Evolutionary conservation across 805 yeast genomes (phyloP).

Genomic region (Monosporozyma yasuniensis): DNA sequence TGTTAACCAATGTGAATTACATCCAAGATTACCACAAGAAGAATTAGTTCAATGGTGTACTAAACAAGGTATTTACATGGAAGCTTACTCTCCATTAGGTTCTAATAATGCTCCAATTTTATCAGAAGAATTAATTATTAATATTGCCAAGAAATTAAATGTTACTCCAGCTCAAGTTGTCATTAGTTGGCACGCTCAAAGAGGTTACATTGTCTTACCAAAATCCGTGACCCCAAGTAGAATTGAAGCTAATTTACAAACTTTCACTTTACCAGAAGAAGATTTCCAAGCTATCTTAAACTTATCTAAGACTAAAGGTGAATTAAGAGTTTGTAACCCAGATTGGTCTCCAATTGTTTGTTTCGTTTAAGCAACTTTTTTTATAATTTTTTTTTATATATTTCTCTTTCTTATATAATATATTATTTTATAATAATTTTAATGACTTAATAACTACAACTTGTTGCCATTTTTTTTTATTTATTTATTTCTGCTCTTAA

Average conservation of each 20-base stretch:
- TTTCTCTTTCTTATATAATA: neutral
- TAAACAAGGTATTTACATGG: constrained; percentile 45
- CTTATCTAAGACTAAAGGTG: constrained; percentile 23
- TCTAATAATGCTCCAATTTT: constrained; percentile 46
- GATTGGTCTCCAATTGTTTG: constrained; percentile 19
- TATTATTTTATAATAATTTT: neutral
- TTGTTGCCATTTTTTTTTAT: too few species aligned
- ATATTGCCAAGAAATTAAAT: constrained; percentile 35
- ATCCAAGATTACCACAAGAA: constrained; percentile 60
- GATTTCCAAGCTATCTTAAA: constrained; percentile 28
- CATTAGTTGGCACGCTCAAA: constrained; percentile 50
- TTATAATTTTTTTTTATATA: neutral
- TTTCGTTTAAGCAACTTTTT: neutral
- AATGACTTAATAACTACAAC: too few species aligned
- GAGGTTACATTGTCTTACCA: constrained; percentile 47
- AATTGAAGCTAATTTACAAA: constrained; percentile 32
- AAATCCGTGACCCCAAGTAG: constrained; percentile 39
- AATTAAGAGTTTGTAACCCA: constrained; percentile 25
- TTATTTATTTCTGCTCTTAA: constrained; percentile 23
- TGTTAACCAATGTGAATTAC: constrained; percentile 67
- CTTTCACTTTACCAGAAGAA: constrained; percentile 28
- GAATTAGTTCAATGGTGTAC: constrained; percentile 47
- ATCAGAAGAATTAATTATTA: constrained; percentile 34
- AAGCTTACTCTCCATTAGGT: constrained; percentile 78
- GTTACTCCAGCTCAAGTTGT: constrained; percentile 42